Percentiles rank a stretch among this genome's conserved stretches.
Evolutionary conservation across 495 filamentous ascomycete genomes (phyloP).

Genomic region (Penicillium mononematosum): DNA sequence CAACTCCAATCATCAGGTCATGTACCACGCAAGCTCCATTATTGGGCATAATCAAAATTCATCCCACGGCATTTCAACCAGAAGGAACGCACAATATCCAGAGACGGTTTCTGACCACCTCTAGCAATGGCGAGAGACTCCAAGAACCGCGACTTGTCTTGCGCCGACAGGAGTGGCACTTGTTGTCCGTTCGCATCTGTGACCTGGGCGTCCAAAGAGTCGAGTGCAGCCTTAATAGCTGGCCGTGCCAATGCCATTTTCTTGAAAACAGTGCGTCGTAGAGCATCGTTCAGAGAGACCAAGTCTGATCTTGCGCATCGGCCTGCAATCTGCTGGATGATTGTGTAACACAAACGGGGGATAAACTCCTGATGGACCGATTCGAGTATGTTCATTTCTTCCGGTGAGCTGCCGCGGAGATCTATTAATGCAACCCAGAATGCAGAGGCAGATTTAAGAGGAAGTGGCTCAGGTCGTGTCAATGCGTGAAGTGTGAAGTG

Average conservation of each 20-base stretch:
- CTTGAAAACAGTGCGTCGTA: conserved; percentile 70
- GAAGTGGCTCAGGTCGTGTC: conserved; percentile 69
- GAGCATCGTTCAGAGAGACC: conserved; percentile 69
- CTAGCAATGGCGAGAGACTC: conserved; percentile 52
- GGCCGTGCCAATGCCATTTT: conserved; percentile 64
- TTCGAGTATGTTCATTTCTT: conserved; percentile 49
- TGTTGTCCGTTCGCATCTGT: conserved; percentile 33
- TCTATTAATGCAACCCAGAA: conserved; percentile 70
- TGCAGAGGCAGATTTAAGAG: conserved; percentile 72
- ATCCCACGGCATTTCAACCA: conserved; percentile 70
- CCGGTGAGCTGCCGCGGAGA: conserved; percentile 38
- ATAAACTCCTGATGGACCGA: conserved; percentile 57
- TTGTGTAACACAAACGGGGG: conserved; percentile 55
- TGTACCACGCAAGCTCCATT: conserved; percentile 14
- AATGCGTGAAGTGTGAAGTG: conserved; percentile 74
- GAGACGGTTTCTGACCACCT: conserved; percentile 54
- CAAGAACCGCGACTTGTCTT: conserved; percentile 40
- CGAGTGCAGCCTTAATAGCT: conserved; percentile 58
- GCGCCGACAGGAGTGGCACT: conserved; percentile 23
- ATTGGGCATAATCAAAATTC: conserved; percentile 60
- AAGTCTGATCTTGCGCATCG: conserved; percentile 74
- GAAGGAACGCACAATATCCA: conserved; percentile 62
- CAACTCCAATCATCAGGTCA: conserved; percentile 17
- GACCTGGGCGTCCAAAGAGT: conserved; percentile 42
- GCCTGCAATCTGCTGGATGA: conserved; percentile 71